phyloP scores from a whole-genome alignment of 1,284 basidiomycete species.

The Inonotus obliquus region DNA sequence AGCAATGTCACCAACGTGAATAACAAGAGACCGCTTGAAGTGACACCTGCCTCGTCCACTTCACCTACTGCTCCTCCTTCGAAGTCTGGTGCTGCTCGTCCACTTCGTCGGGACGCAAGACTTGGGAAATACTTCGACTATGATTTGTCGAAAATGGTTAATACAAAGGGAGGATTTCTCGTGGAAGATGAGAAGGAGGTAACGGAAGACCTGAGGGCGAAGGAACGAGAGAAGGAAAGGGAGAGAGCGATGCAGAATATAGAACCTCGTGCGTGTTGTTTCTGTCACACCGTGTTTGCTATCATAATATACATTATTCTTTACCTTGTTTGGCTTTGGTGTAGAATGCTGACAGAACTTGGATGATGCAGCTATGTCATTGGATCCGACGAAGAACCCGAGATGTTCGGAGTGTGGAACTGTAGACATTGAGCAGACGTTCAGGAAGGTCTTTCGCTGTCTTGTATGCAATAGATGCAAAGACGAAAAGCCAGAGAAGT shows the following conservation, averaged over 20 bases:
- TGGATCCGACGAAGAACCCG: slow-evolving; percentile 69
- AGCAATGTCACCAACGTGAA: slow-evolving; percentile 45
- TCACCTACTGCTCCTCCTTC: slow-evolving; percentile 51
- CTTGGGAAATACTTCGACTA: slow-evolving; percentile 91
- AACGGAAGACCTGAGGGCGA: slow-evolving; percentile 59
- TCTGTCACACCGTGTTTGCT: background rate
- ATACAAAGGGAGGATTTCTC: slow-evolving; percentile 91
- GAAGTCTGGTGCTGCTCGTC: slow-evolving; percentile 40
- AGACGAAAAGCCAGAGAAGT: slow-evolving; percentile 85
- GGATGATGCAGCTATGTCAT: slow-evolving; percentile 49
- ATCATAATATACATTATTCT: slow-evolving; percentile 27
- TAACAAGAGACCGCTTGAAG: slow-evolving; percentile 51
- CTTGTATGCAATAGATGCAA: slow-evolving; percentile 88
- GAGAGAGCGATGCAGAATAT: slow-evolving; percentile 60
- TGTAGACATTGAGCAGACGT: slow-evolving; percentile 81
- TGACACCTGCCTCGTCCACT: slow-evolving; percentile 46
- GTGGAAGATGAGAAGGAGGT: slow-evolving; percentile 78
- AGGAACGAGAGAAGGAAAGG: slow-evolving; percentile 74
- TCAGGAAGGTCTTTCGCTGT: slow-evolving; percentile 77
- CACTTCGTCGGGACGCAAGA: slow-evolving; percentile 64
- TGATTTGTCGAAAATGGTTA: slow-evolving; percentile 95
- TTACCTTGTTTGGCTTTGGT: background rate
- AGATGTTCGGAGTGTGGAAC: slow-evolving; percentile 81
- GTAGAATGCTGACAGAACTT: background rate
- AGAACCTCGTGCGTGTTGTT: slow-evolving; percentile 60